These are phyloP conservation scores for Chiua virens DNA, from an alignment of 768 basidiomycete species.

Conservation along the genomic window DNA sequence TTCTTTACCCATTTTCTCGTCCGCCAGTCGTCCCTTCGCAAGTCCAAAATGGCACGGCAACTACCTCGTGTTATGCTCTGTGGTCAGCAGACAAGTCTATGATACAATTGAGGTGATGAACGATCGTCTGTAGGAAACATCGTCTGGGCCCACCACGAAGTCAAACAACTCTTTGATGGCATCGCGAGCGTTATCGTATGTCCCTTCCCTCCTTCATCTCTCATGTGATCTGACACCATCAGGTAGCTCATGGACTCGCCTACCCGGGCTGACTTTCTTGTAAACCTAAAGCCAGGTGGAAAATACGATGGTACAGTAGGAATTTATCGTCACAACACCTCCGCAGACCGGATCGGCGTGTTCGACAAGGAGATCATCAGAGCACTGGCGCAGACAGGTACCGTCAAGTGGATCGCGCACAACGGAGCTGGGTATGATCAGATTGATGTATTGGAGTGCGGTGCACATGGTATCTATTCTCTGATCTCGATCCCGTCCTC, in stretches of 20 bases:
- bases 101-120: neutral
- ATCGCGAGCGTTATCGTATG: slow-evolving; percentile 79
- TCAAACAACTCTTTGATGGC: slow-evolving; percentile 58
- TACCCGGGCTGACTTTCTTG: slow-evolving; percentile 67
- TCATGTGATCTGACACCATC: neutral
- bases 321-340: slow-evolving; percentile 77
- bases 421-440: slow-evolving; percentile 94
- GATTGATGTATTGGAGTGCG: slow-evolving; percentile 76
- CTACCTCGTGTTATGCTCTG: slow-evolving; percentile 34
- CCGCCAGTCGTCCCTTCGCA: too few species aligned
- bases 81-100: slow-evolving; percentile 18
- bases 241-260: slow-evolving; percentile 56
- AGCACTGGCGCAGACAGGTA: slow-evolving; percentile 51
- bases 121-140: slow-evolving; percentile 51
- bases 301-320: slow-evolving; percentile 74
- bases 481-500: neutral
- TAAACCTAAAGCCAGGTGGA: slow-evolving; percentile 58
- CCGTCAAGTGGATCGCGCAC: slow-evolving; percentile 85
- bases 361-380: slow-evolving; percentile 80
- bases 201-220: slow-evolving; percentile 5
- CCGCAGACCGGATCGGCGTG: slow-evolving; percentile 62
- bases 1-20: too few species aligned
- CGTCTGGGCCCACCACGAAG: slow-evolving; percentile 80
- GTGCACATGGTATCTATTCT: slow-evolving; percentile 52
- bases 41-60: slow-evolving; percentile 12